Percentiles rank a stretch among this genome's conserved stretches.
Evolutionary conservation across 345 rosid genomes (phyloP).

Genomic region (Clausena lansium): DNA sequence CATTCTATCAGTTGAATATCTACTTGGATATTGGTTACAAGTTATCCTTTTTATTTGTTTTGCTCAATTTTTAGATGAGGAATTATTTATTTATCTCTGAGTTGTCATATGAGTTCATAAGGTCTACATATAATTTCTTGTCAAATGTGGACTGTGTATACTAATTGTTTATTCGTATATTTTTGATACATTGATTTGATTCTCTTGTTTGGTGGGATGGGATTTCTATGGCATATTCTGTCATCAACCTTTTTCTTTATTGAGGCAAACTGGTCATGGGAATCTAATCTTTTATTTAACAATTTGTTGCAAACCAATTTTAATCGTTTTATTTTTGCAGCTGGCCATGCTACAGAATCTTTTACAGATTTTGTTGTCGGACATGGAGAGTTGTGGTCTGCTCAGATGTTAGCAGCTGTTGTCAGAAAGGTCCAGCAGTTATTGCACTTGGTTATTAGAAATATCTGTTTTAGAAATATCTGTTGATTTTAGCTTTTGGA

Average conservation of each 20-base stretch:
- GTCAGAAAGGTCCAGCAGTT: conserved; percentile 64
- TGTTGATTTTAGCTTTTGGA: neutral
- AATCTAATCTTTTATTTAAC: neutral
- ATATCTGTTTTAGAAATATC: neutral
- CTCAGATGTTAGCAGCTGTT: conserved; percentile 78
- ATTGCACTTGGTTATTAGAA: conserved; percentile 4
- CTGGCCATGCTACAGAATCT: conserved; percentile 96
- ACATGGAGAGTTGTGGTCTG: conserved; percentile 98
- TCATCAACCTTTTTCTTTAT: neutral
- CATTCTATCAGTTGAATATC: neutral
- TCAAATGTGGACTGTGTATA: neutral
- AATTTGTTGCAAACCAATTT: neutral
- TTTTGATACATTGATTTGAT: neutral
- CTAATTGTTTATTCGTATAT: neutral
- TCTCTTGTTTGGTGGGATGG: neutral
- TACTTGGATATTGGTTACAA: neutral
- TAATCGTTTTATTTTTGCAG: conserved; percentile 38
- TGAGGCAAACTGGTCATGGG: neutral
- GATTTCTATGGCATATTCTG: neutral
- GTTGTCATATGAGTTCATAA: neutral
- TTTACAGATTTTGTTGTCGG: conserved; percentile 95
- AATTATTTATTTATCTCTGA: neutral
- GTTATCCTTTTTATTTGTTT: neutral
- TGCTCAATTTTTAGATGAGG: neutral
- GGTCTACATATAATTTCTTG: neutral